Conservation (phyloP, 345 rosid genomes). For the Pelargonium nanum region DNA sequence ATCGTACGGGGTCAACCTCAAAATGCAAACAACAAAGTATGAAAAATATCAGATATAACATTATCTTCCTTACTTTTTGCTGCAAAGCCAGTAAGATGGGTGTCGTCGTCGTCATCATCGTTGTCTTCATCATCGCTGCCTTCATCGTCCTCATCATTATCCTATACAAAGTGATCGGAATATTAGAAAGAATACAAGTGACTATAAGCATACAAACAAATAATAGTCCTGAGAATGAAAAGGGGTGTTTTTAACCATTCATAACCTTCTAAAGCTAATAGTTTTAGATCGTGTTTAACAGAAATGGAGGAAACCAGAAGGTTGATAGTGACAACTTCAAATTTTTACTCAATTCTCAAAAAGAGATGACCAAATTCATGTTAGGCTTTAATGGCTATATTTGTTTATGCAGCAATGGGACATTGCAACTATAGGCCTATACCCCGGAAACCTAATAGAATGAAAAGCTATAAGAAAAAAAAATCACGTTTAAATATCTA, state of each 20-base stretch:
- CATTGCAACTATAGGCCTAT: no score
- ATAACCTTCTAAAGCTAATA: neutral
- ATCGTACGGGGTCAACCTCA: neutral
- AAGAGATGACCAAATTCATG: neutral
- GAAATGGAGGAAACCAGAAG: neutral
- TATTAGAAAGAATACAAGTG: neutral
- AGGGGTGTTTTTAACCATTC: neutral
- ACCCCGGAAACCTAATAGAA: no score
- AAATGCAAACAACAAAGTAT: neutral
- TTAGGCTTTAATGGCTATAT: neutral
- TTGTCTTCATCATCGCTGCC: slow-evolving; percentile 35
- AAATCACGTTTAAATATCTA: neutral
- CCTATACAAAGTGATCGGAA: slow-evolving; percentile 6
- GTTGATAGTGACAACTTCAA: neutral
- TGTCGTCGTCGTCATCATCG: slow-evolving; percentile 27
- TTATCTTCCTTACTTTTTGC: slow-evolving; percentile 46
- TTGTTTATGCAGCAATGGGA: neutral
- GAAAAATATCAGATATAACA: neutral
- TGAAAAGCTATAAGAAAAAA: neutral
- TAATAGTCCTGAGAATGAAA: neutral
- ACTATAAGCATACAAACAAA: neutral
- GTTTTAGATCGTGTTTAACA: neutral
- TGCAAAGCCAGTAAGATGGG: slow-evolving; percentile 27
- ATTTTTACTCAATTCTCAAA: neutral
- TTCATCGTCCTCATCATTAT: slow-evolving; percentile 19